A percentile compares a stretch with the other conserved stretches of the same genome.
Evolutionary conservation across 192 early-diverging fungal species (phyloP).

Genomic region (Backusella australiensis): DNA sequence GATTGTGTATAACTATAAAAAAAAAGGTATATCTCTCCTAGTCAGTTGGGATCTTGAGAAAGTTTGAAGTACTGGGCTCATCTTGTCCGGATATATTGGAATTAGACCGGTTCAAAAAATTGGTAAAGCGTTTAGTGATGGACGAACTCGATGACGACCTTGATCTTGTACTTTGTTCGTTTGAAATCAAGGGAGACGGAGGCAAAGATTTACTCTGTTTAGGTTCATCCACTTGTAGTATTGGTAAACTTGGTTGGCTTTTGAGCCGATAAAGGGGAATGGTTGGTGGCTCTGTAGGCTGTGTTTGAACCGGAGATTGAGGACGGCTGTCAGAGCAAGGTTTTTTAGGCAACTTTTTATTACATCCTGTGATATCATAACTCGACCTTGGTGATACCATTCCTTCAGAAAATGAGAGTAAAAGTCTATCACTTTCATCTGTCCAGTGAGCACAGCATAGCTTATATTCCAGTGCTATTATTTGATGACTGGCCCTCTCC

Average conservation of each 20-base stretch:
- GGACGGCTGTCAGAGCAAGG: neutral
- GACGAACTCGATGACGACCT: neutral
- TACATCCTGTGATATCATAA: neutral
- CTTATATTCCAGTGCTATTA: conserved; percentile 61
- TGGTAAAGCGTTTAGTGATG: conserved; percentile 3
- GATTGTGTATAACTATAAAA: too few species aligned
- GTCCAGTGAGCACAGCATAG: conserved; percentile 76
- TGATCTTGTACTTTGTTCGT: neutral
- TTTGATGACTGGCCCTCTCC: conserved; percentile 50
- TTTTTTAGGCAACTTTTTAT: neutral
- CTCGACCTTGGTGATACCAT: neutral
- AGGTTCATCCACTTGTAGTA: neutral
- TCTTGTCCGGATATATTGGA: neutral
- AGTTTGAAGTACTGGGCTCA: neutral
- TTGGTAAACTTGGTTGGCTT: conserved; percentile 2
- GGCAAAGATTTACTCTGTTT: neutral
- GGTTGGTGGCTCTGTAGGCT: neutral
- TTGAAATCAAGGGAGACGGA: neutral
- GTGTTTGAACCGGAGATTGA: neutral
- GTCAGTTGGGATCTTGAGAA: neutral
- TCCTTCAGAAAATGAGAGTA: conserved; percentile 35
- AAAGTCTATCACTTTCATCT: conserved; percentile 55
- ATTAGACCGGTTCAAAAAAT: neutral
- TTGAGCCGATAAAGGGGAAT: conserved; percentile 7
- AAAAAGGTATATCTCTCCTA: neutral